Base-by-base conservation (phyloP, 1,284 basidiomycete species). In the Marasmius sp. region DNA sequence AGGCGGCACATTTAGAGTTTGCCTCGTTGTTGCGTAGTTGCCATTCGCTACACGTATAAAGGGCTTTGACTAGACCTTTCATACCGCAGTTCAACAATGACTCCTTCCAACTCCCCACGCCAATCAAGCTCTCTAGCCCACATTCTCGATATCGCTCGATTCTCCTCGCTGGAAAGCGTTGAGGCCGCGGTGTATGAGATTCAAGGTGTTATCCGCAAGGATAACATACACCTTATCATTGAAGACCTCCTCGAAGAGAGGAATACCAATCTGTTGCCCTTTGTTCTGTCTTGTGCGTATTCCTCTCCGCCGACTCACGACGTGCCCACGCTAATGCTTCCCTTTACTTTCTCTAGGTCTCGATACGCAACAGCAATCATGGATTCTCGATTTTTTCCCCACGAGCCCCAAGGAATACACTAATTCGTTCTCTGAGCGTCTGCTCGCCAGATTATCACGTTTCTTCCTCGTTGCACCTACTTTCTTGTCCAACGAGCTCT, bases 241-340 rank as follows among this genome's bases (percentile, higher is more conserved):
- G 49, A 39, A 33, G 61, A 63, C 22, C 34, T 62, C 2, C 14
- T 64, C 11, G 45, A 52, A 33, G 22, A 58, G 8, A 47, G 60
- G 6, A 48, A 57, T 33, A 33, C 11, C 14, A 52, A 50, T 41
- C 36, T 47, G 2, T 57, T 66, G 43, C 62, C 62, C 37, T 54
- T 63, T 18, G 57, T 61, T 22, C 39, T 66, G 0, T 58, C 62
- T 20, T 53, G 64, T 65, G 43, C 11, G 62, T 43, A 34, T 22
- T 49, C 20, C 6, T 43, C 7, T 33, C 22, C 16, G 9, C 16
- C 48, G n/a, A 49, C 18, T 22, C 16, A 16, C 36, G 33, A 18
- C 6, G n/a, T 20, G n/a, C 16, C 56, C 47, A 12, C 16, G n/a
- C 36, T 33, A 8, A 14, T 34, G 33, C 0, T 27, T 27, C 27